Conservation (phyloP, 2,329 filamentous ascomycete species). For the Tolypocladium nubicola region DNA sequence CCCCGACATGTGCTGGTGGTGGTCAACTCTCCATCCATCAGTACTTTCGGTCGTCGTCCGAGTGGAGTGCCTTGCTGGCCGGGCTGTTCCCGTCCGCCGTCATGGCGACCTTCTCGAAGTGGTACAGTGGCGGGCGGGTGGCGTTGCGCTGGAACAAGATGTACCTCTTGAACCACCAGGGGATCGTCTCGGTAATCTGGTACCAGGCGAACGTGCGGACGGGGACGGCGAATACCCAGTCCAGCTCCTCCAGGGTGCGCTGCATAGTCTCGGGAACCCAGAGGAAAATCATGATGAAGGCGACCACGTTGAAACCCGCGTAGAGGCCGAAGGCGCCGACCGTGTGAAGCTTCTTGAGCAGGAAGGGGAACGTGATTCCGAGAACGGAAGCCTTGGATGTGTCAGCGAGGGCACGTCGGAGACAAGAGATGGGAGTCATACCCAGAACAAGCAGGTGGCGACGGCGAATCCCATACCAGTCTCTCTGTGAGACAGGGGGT, state of each 20-base stretch:
- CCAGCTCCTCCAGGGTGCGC: constrained; percentile 37
- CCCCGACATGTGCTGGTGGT: not conserved
- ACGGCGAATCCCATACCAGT: constrained; percentile 55
- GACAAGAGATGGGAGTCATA: not conserved
- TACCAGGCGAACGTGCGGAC: constrained; percentile 29
- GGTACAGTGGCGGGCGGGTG: constrained; percentile 23
- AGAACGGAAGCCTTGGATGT: constrained; percentile 29
- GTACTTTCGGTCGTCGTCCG: constrained; percentile 1
- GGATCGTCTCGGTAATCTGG: constrained; percentile 19
- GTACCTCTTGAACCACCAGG: constrained; percentile 21
- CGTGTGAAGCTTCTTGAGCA: constrained; percentile 24
- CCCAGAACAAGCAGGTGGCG: constrained; percentile 46
- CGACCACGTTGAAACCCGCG: constrained; percentile 43
- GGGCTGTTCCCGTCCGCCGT: not conserved
- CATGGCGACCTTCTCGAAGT: constrained; percentile 18
- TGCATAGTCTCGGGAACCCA: constrained; percentile 43
- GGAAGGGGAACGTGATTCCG: constrained; percentile 39
- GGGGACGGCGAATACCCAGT: constrained; percentile 39
- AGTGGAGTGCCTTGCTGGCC: not conserved
- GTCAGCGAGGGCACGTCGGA: not conserved
- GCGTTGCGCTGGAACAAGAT: constrained; percentile 20
- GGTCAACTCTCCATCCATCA: not conserved
- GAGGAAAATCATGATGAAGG: constrained; percentile 43
- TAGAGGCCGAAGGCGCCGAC: constrained; percentile 37
- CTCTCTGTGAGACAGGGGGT: constrained; percentile 52